phyloP scores from a whole-genome alignment of 805 yeast species.

The Nakazawaea peltata region DNA sequence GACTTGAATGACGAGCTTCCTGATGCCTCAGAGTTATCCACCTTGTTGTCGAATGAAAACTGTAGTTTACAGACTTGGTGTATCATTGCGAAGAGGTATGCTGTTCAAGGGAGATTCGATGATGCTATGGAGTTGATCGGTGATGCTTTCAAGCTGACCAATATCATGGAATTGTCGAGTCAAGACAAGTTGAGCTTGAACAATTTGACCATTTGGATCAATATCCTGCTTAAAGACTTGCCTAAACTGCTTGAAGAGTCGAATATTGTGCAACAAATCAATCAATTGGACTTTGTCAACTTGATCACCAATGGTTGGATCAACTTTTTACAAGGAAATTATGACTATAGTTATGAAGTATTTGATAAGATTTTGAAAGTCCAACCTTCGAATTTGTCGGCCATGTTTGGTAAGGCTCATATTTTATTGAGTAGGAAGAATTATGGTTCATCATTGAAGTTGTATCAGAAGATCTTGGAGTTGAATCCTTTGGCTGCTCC shows the following conservation, averaged over 20 bases:
- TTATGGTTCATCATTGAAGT: slow-evolving; percentile 63
- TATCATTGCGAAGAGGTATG: slow-evolving; percentile 74
- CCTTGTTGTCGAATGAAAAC: slow-evolving; percentile 72
- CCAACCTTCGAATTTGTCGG: slow-evolving; percentile 61
- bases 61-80: slow-evolving; percentile 78
- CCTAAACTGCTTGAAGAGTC: slow-evolving; percentile 19
- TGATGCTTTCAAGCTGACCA: slow-evolving; percentile 42
- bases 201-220: slow-evolving; percentile 68
- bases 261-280: slow-evolving; percentile 28
- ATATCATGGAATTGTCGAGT: slow-evolving; percentile 22
- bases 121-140: slow-evolving; percentile 60
- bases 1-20: slow-evolving; percentile 78
- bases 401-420: slow-evolving; percentile 80
- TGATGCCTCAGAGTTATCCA: slow-evolving; percentile 77
- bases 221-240: slow-evolving; percentile 26
- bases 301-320: slow-evolving; percentile 64
- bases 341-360: slow-evolving; percentile 63
- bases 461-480: slow-evolving; percentile 76
- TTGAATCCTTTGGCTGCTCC: slow-evolving; percentile 75
- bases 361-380: slow-evolving; percentile 52
- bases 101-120: slow-evolving; percentile 44
- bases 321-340: slow-evolving; percentile 46
- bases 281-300: slow-evolving; percentile 49
- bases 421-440: slow-evolving; percentile 64
- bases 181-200: slow-evolving; percentile 45